phyloP scores from a whole-genome alignment of 495 filamentous ascomycete species.

The Penicillium canariense region DNA sequence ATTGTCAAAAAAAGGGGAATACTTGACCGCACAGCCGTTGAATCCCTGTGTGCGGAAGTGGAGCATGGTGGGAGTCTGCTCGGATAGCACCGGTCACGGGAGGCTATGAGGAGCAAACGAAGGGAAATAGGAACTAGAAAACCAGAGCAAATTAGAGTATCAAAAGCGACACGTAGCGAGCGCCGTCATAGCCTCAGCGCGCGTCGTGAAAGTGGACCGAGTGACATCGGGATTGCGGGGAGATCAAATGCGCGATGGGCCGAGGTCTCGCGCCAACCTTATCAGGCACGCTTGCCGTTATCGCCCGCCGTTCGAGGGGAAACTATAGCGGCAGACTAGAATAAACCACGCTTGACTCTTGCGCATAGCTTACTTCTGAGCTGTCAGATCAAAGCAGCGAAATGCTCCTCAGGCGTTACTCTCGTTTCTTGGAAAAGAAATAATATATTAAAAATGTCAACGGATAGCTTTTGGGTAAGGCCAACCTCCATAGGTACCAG shows the following conservation, averaged over 20 bases:
- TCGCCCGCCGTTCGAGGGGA: background rate
- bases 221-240: conserved; percentile 20
- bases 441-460: no score
- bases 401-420: no score
- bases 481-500: no score
- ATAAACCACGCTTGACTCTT: no score
- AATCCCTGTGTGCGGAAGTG: conserved; percentile 89
- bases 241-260: conserved; percentile 17
- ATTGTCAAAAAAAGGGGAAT: conserved; percentile 96
- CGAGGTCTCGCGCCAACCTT: conserved; percentile 16
- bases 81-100: conserved; percentile 10
- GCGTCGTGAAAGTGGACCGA: conserved; percentile 1
- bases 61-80: conserved; percentile 59
- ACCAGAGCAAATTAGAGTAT: conserved; percentile 7
- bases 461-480: no score
- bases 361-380: no score
- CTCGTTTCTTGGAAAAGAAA: no score
- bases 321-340: no score
- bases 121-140: background rate
- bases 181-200: conserved; percentile 1
- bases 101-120: background rate
- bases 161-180: conserved; percentile 7
- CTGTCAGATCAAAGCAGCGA: no score
- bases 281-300: conserved; percentile 3
- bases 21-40: conserved; percentile 94